Base-by-base conservation (phyloP, 164 flowering plant species). In the Tetracentron sinense region DNA sequence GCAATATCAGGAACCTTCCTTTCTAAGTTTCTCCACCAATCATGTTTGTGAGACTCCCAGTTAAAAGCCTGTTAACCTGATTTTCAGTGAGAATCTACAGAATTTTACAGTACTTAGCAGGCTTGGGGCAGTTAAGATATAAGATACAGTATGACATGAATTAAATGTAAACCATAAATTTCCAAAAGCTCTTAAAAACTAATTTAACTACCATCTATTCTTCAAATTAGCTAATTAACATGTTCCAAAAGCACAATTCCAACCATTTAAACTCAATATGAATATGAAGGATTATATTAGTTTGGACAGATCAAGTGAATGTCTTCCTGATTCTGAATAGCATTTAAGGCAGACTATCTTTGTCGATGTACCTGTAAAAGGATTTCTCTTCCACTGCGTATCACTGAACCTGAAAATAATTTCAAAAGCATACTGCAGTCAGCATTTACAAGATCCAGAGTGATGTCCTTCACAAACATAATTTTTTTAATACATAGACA, bases 21-120 rank as follows among this genome's bases (percentile, higher is more conserved):
- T 47, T 86, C 93, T 54, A 92, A 76, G 63, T 84, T 85, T 72
- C 73, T 77, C 98, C 96, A 92, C 96, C 98, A 92, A 65, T 85
- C 85, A 78, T 85, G 65, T 70, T 92, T 90, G 54, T 87, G 89
- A 54, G 98, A 92, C 65, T 90, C 98, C 98, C 98, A 92, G 72
- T 90, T 90, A 69, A 85, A 92, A 67, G 85, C 98, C 98, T 92
- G 81, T 56, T 38, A 55, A 69, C 58, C 63, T 74, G 51, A 49
- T 38, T 58, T 21, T 48, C 54, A 44, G 65, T 58, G 63, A 67
- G 54, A 4, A 28, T 62, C 1, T 23, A 53, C 15, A 53, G 28
- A 22, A 21, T 38, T 38, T 3, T 38, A 38, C 8, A 8, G 14
- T 38, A 16, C 23, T 16, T 22, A 46, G 51, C 20, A 62, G 27